Percentiles rank a stretch among this genome's conserved stretches.
Conservation (phyloP, 257 asterid species). For the Galeopsis tetrahit region DNA sequence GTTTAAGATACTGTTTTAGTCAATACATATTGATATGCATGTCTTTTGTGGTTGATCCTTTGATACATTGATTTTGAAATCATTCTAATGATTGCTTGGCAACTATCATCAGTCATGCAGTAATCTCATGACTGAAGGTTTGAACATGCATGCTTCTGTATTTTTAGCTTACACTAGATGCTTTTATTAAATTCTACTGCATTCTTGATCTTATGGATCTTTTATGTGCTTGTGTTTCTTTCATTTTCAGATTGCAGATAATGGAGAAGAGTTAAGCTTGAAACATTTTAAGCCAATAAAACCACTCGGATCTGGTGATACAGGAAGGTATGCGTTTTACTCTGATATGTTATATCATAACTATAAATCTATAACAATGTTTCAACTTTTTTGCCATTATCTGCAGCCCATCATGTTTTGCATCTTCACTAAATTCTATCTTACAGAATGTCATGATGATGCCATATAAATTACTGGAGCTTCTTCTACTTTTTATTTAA, state of each 20-base stretch:
- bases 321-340: conserved; percentile 72
- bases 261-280: conserved; percentile 82
- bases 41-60: conserved; percentile 10
- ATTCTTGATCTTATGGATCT: conserved; percentile 20
- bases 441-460: not conserved
- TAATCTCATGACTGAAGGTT: conserved; percentile 9
- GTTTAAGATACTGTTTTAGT: conserved; percentile 14
- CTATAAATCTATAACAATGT: not conserved
- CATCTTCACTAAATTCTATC: conserved; percentile 9
- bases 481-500: not conserved
- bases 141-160: not conserved
- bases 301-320: conserved; percentile 98
- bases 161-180: not conserved
- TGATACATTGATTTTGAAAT: not conserved
- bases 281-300: conserved; percentile 91
- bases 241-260: conserved; percentile 60
- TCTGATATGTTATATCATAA: conserved; percentile 5
- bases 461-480: conserved; percentile 2
- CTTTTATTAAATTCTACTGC: not conserved
- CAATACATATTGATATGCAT: conserved; percentile 2
- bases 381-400: not conserved
- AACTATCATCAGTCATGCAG: conserved; percentile 2
- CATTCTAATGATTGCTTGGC: not conserved
- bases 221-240: conserved; percentile 25
- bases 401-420: not conserved